phyloP scores from a whole-genome alignment of 306 rosid genomes.

The Gynostemma pentaphyllum region DNA sequence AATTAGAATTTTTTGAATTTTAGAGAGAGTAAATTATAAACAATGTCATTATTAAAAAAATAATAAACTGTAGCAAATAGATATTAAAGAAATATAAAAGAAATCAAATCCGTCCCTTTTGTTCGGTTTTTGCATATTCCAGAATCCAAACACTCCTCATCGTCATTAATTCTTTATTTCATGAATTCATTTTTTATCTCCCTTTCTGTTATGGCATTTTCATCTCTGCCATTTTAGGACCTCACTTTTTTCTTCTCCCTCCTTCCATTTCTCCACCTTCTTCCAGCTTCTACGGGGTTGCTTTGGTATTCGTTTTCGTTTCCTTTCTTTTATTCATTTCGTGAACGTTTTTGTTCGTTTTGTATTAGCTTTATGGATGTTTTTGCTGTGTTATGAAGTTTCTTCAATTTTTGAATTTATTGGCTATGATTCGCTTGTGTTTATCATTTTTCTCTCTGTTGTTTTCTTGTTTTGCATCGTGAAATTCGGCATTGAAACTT shows the following conservation, averaged over 20 bases:
- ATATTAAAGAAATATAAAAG: not conserved
- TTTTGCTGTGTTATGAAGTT: not conserved
- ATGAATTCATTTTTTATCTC: not conserved
- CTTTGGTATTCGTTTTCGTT: slow-evolving; percentile 1
- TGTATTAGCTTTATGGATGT: not conserved
- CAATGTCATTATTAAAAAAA: too few relatives aligned
- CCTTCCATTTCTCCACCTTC: not conserved
- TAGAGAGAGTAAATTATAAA: too few relatives aligned
- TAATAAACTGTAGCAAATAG: too few relatives aligned
- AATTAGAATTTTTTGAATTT: too few relatives aligned
- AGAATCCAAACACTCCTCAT: not conserved
- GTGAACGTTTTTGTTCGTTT: not conserved
- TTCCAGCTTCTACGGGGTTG: not conserved
- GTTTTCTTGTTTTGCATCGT: not conserved
- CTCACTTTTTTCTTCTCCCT: not conserved
- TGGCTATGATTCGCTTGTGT: not conserved
- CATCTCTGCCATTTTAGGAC: slow-evolving; percentile 2
- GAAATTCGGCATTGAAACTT: not conserved
- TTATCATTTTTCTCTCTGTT: not conserved
- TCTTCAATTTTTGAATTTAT: not conserved
- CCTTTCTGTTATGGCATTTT: not conserved
- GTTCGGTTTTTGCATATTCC: slow-evolving; percentile 6
- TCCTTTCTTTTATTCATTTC: not conserved
- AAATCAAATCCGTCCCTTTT: slow-evolving; percentile 5
- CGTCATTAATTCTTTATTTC: not conserved